Base-by-base conservation (phyloP, 495 filamentous ascomycete species). In the Podospora anserina region DNA sequence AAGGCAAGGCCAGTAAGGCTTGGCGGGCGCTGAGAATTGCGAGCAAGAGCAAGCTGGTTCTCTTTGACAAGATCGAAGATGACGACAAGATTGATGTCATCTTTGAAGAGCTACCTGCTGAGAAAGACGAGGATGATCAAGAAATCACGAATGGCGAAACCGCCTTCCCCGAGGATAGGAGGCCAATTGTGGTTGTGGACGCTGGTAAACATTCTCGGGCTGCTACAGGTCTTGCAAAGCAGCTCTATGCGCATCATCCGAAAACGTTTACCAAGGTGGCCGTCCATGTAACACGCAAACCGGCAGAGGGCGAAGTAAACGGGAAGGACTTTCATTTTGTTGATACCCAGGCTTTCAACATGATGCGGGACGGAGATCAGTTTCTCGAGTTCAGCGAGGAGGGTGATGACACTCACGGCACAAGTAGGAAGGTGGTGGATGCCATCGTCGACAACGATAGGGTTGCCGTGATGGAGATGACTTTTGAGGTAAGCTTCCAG, bases 1-100 rank as follows among this genome's bases (percentile, higher is more conserved):
- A 89, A 61, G 79, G 86, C 3, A 96, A 93, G 76, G 85, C 87
- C 26, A 96, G 92, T 82, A 94, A 96, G 78, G 89, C 87, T 34
- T 99, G 95, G 95, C 86, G 92, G 68, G 89, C 90, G 20, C 80
- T 98, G 59, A 87, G 95, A 53, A 86, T 97, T 65, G 90, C 92
- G 4, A 86, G 88, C 55, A 89, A 84, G 72, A 87, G 80, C 70
- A 90, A 88, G 70, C 86, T 97, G 30, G 84, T 85, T 54, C 75
- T 87, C 15, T 96, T 97, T 74, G 92, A 97, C 75, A 92, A 91
- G 75, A 88, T 97, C 19, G 93, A 96, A 19, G 88, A 93, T 71
- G 90, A 88, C 56, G 89, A 91, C 70, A 91, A 91, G 53, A 80
- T 86, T 58, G 81, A 85, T 62, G 71, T 74, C 27, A 81, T 87